Evolutionary conservation across 139 green algal genomes (phyloP).

Genomic region (Chlorella sp.): DNA sequence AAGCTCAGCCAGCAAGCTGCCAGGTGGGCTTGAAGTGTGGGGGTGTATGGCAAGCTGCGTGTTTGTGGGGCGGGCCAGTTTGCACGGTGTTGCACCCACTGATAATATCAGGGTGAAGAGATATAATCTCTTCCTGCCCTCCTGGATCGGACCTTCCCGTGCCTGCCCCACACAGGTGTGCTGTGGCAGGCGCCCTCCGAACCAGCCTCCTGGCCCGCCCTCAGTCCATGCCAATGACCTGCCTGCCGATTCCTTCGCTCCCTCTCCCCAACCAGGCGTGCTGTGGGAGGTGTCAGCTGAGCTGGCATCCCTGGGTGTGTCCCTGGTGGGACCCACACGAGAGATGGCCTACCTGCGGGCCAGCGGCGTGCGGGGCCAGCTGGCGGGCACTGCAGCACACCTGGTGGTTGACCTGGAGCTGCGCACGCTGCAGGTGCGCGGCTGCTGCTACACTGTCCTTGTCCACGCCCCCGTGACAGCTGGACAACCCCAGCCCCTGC

Average conservation of each 20-base stretch:
- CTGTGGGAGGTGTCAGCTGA: constrained; percentile 44
- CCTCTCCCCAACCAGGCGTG: constrained; percentile 19
- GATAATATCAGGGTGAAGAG: no score
- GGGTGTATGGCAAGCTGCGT: no score
- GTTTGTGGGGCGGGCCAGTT: no score
- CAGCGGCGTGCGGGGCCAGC: constrained; percentile 16
- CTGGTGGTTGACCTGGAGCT: constrained; percentile 47
- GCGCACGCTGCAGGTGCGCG: constrained; percentile 42
- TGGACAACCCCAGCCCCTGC: no score
- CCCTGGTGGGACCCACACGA: constrained; percentile 60
- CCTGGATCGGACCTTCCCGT: no score
- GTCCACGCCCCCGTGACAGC: no score
- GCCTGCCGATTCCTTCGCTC: no score
- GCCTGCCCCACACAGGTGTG: no score
- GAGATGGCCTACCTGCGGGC: constrained; percentile 74
- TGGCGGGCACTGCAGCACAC: constrained; percentile 48
- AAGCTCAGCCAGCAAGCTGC: constrained; percentile 1
- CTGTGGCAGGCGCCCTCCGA: no score
- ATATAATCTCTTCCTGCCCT: no score
- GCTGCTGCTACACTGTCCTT: no score
- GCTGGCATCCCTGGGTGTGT: constrained; percentile 63
- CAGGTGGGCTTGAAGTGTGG: neutral
- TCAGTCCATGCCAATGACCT: neutral
- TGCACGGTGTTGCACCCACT: no score
- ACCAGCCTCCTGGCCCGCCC: neutral